A percentile compares a stretch with the other conserved stretches of the same genome.
Conservation (phyloP, 192 early-diverging fungal genomes). For the Rhizophlyctis rosea region DNA sequence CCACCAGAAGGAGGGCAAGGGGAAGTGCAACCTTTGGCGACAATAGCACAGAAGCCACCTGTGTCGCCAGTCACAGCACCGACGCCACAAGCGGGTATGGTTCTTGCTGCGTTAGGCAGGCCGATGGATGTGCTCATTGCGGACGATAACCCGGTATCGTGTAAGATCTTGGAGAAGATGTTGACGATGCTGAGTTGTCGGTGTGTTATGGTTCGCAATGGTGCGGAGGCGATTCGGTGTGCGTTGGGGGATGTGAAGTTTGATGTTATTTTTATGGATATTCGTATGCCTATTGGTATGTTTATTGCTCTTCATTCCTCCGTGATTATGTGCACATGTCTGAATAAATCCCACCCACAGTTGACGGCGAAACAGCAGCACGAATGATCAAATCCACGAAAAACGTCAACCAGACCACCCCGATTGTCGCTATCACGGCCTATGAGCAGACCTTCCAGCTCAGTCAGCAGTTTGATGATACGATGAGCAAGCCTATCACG, state of each 20-base stretch:
- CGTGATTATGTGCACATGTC: background rate
- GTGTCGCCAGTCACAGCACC: background rate
- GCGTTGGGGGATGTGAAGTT: conserved; percentile 86
- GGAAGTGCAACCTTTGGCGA: too few species aligned
- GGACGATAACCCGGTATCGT: conserved; percentile 88
- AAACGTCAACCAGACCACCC: conserved; percentile 80
- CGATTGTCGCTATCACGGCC: conserved; percentile 74
- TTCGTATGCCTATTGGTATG: conserved; percentile 87
- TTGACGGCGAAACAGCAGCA: conserved; percentile 86
- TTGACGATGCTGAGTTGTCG: conserved; percentile 69
- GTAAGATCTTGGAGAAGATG: conserved; percentile 89
- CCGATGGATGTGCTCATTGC: conserved; percentile 66
- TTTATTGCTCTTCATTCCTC: background rate
- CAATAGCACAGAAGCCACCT: background rate
- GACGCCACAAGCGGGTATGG: background rate
- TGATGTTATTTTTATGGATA: conserved; percentile 93
- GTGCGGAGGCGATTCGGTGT: conserved; percentile 85
- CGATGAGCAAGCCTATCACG: conserved; percentile 71
- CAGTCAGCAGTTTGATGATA: conserved; percentile 60
- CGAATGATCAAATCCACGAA: conserved; percentile 93
- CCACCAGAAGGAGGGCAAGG: too few species aligned
- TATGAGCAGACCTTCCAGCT: conserved; percentile 58
- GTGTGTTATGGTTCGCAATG: conserved; percentile 83
- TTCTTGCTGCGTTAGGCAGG: too few species aligned
- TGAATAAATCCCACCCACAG: conserved; percentile 35